phyloP scores from a whole-genome alignment of 306 rosid species.

The Acmispon strigosus region DNA sequence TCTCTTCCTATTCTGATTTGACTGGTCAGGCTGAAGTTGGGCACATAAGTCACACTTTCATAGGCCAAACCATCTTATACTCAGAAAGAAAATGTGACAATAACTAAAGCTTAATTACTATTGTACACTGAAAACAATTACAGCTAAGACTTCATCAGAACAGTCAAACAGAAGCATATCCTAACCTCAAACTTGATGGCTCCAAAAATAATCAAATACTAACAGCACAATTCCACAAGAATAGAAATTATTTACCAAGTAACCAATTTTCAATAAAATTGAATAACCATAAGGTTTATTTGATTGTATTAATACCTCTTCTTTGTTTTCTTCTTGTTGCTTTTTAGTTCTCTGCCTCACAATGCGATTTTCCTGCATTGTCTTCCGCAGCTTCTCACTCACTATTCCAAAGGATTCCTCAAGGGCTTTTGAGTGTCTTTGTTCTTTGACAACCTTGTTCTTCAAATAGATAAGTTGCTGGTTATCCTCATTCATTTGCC shows the following conservation, averaged over 20 bases:
- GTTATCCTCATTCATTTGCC: slow-evolving; percentile 84
- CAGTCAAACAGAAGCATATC: background rate
- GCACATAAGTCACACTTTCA: background rate
- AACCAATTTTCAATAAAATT: background rate
- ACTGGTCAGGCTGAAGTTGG: background rate
- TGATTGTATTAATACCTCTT: slow-evolving; percentile 55
- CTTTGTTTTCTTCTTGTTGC: slow-evolving; percentile 58
- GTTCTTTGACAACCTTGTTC: slow-evolving; percentile 37
- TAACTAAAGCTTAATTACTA: background rate
- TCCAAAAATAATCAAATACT: background rate
- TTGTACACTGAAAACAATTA: background rate
- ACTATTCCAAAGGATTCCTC: slow-evolving; percentile 44
- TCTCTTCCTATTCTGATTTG: background rate
- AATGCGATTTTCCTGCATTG: slow-evolving; percentile 50
- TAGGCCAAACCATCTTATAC: background rate
- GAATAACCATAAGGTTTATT: background rate
- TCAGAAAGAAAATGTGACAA: background rate
- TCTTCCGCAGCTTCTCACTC: slow-evolving; percentile 46
- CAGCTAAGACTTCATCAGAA: background rate
- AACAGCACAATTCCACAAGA: background rate
- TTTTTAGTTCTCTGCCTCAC: slow-evolving; percentile 45
- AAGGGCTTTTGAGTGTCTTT: slow-evolving; percentile 30
- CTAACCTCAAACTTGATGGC: background rate
- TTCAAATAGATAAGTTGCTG: slow-evolving; percentile 47
- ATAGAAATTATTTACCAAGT: slow-evolving; percentile 4